phyloP scores from a whole-genome alignment of 208 protist genomes.

The Trypanosoma boissoni region DNA sequence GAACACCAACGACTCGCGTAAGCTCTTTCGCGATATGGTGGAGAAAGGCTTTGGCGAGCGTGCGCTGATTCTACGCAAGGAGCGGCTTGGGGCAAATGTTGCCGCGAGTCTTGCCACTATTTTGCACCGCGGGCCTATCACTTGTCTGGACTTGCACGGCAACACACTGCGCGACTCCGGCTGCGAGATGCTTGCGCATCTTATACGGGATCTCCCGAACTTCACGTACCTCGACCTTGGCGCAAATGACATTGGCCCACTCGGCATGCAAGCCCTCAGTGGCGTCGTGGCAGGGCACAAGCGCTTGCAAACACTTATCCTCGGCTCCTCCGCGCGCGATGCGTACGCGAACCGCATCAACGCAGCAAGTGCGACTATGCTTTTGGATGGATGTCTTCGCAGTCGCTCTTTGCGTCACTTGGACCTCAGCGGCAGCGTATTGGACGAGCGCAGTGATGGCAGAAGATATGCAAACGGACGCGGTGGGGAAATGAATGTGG shows the following conservation, averaged over 20 bases:
- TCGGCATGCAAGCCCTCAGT: constrained; percentile 61
- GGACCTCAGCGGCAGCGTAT: constrained; percentile 67
- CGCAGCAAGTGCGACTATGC: constrained; percentile 37
- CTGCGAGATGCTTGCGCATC: constrained; percentile 65
- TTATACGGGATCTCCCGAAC: constrained; percentile 65
- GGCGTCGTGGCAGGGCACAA: constrained; percentile 64
- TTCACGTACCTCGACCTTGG: constrained; percentile 80
- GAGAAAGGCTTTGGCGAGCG: constrained; percentile 65
- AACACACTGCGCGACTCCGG: constrained; percentile 87
- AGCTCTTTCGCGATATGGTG: constrained; percentile 76
- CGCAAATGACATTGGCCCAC: constrained; percentile 69
- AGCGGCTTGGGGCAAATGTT: constrained; percentile 77
- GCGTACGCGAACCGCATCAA: constrained; percentile 79
- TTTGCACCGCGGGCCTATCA: constrained; percentile 62
- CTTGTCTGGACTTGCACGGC: constrained; percentile 74
- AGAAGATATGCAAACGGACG: not conserved
- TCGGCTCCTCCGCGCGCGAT: constrained; percentile 58
- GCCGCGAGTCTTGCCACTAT: constrained; percentile 60
- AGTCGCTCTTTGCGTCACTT: constrained; percentile 67
- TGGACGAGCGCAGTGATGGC: constrained; percentile 20
- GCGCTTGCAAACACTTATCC: constrained; percentile 64
- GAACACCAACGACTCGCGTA: constrained; percentile 61
- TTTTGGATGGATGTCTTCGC: constrained; percentile 73
- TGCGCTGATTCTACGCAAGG: constrained; percentile 59
- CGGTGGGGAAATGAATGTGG: not conserved